A percentile compares a stretch with the other conserved stretches of the same genome.
Evolutionary conservation across 2,329 filamentous ascomycete species (phyloP).

Genomic region (Cyphellophora europaea): DNA sequence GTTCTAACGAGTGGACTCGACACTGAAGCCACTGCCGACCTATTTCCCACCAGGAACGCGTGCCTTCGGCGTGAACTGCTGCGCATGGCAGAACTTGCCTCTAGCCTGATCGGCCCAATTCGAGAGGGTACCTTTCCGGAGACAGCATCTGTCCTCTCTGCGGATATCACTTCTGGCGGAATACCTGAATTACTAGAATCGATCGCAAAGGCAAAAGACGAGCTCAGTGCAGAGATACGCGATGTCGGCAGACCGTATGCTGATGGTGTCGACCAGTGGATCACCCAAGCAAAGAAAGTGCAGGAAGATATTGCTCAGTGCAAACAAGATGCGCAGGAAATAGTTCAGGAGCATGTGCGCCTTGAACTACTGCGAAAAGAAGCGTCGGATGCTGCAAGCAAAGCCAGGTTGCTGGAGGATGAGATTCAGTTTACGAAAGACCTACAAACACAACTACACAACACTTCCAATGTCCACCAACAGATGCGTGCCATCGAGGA

Average conservation of each 20-base stretch:
- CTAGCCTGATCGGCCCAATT: slow-evolving; percentile 12
- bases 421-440: slow-evolving; percentile 53
- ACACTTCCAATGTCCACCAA: slow-evolving; percentile 5
- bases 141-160: slow-evolving; percentile 44
- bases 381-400: slow-evolving; percentile 51
- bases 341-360: slow-evolving; percentile 66
- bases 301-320: slow-evolving; percentile 79
- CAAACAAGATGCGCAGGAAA: slow-evolving; percentile 68
- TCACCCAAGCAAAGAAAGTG: slow-evolving; percentile 70
- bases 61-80: too few species aligned
- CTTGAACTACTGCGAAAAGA: slow-evolving; percentile 54
- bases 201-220: slow-evolving; percentile 39
- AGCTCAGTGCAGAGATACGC: slow-evolving; percentile 58
- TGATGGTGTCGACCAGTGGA: slow-evolving; percentile 77
- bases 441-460: slow-evolving; percentile 10
- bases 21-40: too few species aligned
- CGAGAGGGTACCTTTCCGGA: slow-evolving; percentile 46
- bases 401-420: slow-evolving; percentile 45
- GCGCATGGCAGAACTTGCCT: neutral
- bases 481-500: slow-evolving; percentile 12
- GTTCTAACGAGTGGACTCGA: too few species aligned
- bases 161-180: slow-evolving; percentile 38
- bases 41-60: too few species aligned
- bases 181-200: slow-evolving; percentile 41
- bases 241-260: slow-evolving; percentile 66